Percentiles rank a stretch among this genome's conserved stretches.
phyloP scores from a whole-genome alignment of 2,329 filamentous ascomycete genomes.

The Pestalotiopsis sp. region DNA sequence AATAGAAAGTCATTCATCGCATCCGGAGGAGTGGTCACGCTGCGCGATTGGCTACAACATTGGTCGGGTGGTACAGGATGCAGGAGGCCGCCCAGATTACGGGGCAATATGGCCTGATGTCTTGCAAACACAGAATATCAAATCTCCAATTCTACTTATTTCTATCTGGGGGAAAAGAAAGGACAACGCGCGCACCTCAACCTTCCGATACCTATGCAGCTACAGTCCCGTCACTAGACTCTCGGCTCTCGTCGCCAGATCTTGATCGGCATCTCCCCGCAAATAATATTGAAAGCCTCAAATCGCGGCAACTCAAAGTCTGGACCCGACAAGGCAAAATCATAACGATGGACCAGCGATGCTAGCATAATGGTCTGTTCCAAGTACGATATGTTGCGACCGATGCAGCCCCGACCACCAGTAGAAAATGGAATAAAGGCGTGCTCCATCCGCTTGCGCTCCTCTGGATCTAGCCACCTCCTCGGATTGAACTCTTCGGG shows the following conservation, averaged over 20 bases:
- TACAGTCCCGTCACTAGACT: neutral
- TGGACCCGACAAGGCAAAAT: conserved; percentile 4
- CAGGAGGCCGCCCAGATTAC: too few relatives aligned
- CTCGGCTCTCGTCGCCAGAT: neutral
- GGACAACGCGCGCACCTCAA: too few relatives aligned
- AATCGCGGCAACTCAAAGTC: neutral
- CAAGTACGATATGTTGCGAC: conserved; percentile 12
- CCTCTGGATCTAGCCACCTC: conserved; percentile 5
- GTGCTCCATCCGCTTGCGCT: conserved; percentile 3
- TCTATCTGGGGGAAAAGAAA: too few relatives aligned
- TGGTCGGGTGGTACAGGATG: too few relatives aligned
- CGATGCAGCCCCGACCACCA: conserved; percentile 10
- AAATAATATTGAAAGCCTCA: neutral
- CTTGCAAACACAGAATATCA: too few relatives aligned
- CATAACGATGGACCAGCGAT: conserved; percentile 10
- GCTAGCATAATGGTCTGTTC: conserved; percentile 11
- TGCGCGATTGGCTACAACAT: too few relatives aligned
- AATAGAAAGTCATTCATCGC: too few relatives aligned
- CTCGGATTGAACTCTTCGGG: conserved; percentile 11
- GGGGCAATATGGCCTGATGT: too few relatives aligned
- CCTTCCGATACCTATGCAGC: too few relatives aligned
- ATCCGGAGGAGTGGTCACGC: too few relatives aligned
- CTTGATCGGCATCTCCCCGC: neutral
- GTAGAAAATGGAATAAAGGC: conserved; percentile 9
- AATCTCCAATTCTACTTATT: too few relatives aligned